Evolutionary conservation across 140 eudicot genomes (phyloP).

Genomic region (Cichorium intybus): DNA sequence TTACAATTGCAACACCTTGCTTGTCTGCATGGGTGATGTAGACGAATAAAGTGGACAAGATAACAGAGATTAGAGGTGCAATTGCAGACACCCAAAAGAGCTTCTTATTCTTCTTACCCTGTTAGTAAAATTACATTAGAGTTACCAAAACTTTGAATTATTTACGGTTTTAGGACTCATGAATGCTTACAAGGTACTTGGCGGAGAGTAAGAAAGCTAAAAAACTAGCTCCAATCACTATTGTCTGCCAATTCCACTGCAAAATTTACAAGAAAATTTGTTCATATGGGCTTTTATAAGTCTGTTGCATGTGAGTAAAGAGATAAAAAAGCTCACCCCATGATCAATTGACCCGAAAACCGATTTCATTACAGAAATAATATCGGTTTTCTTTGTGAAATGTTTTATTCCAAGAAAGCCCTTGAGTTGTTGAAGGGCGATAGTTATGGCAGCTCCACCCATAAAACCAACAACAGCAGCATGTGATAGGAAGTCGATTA

Average conservation of each 20-base stretch:
- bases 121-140: slow-evolving; percentile 15
- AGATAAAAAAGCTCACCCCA: slow-evolving; percentile 43
- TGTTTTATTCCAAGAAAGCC: slow-evolving; percentile 57
- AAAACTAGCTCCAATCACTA: slow-evolving; percentile 70
- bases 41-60: slow-evolving; percentile 70
- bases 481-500: slow-evolving; percentile 57
- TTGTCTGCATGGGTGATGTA: slow-evolving; percentile 71
- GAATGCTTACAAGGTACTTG: slow-evolving; percentile 65
- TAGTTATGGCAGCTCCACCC: slow-evolving; percentile 66
- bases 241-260: slow-evolving; percentile 97
- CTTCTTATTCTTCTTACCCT: slow-evolving; percentile 79
- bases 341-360: slow-evolving; percentile 48
- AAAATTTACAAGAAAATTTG: slow-evolving; percentile 13
- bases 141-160: background rate
- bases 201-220: slow-evolving; percentile 64
- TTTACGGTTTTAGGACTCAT: background rate
- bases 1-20: slow-evolving; percentile 72
- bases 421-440: slow-evolving; percentile 62
- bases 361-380: slow-evolving; percentile 50
- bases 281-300: slow-evolving; percentile 2
- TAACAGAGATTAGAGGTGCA: slow-evolving; percentile 68
- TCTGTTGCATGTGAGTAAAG: background rate
- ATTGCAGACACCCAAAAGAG: slow-evolving; percentile 84
- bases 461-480: slow-evolving; percentile 67
- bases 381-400: slow-evolving; percentile 52